Evolutionary conservation across 2,329 filamentous ascomycete species (phyloP), one percentile per base, ranked within the genome.

Genomic region (Dactylellina parvicollis): DNA sequence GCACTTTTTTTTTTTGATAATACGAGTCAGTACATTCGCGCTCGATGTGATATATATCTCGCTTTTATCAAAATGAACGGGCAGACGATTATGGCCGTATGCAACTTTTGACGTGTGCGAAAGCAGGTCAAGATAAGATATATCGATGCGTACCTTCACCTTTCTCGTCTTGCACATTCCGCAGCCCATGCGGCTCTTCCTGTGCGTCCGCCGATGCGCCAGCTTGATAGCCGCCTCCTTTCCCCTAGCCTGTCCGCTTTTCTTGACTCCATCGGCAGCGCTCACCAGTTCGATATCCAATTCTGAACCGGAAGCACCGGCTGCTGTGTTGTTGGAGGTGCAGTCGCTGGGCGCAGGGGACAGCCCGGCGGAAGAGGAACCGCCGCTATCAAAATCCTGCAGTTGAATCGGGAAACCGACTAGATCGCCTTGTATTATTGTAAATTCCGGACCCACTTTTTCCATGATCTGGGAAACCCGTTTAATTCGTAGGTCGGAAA

Each of bases 101-200:
- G 8, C 4, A 20, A 44, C 9, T 44, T n/a, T n/a, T n/a, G n/a
- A n/a, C n/a, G n/a, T n/a, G n/a, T n/a, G n/a, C n/a, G n/a, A n/a
- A n/a, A n/a, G n/a, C n/a, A 44, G 4, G n/a, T 46, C 3, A 28
- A 26, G 9, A 34, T 54, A 40, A 55, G 28, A 26, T 46, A 32
- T 12, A 46, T 14, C 10, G 34, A 46, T n/a, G 47, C 52, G 49
- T 73, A 73, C 69, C 60, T 73, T 73, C 60, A 73, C 69, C 60
- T 73, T 73, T 22, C 69, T 38, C 16, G 60, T 66, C 36, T 73
- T 73, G 56, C 69, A 73, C 69, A 73, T 73, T 24, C 54, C 60
- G 34, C 69, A 73, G 1, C 69, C 69, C 60, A 66, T 73, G 20
- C 69, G 60, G n/a, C 57, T 64, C 60, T 73, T 73, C 36, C 69